A percentile compares a stretch with the other conserved stretches of the same genome.
These are phyloP conservation scores for Suzukiozyma palmioleophila DNA, from an alignment of 1,139 yeast genomes.

Conservation along the genomic window DNA sequence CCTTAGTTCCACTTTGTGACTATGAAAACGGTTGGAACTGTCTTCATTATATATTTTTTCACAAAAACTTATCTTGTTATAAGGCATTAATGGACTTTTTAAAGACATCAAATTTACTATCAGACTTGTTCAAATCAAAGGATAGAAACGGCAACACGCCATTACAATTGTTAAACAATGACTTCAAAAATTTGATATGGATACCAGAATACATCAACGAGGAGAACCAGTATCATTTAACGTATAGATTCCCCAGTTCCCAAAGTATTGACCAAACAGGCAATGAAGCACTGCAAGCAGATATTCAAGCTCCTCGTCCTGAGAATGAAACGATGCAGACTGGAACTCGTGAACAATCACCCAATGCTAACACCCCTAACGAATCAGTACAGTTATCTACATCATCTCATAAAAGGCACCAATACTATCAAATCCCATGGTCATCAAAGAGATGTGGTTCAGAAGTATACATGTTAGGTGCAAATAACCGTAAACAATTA, in stretches of 20 bases:
- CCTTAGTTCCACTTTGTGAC: slow-evolving; percentile 46
- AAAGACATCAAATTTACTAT: slow-evolving; percentile 19
- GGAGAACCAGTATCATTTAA: slow-evolving; percentile 18
- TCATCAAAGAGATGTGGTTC: slow-evolving; percentile 48
- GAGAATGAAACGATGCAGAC: not conserved
- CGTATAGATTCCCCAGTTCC: slow-evolving; percentile 15
- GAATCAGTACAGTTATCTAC: not conserved
- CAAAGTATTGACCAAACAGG: no score
- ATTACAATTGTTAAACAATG: slow-evolving; percentile 49
- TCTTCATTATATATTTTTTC: slow-evolving; percentile 62
- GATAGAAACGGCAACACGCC: slow-evolving; percentile 71
- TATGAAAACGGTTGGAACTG: slow-evolving; percentile 83
- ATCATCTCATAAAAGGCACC: not conserved
- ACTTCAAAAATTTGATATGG: slow-evolving; percentile 37
- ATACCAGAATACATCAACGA: slow-evolving; percentile 43
- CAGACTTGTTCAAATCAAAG: slow-evolving; percentile 47
- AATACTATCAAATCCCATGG: slow-evolving; percentile 18
- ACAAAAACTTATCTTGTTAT: slow-evolving; percentile 57
- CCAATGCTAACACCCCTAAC: not conserved
- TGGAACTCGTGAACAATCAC: not conserved
- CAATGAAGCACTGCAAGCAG: no score
- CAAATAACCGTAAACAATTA: slow-evolving; percentile 59
- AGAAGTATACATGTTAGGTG: slow-evolving; percentile 60
- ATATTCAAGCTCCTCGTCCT: not conserved
- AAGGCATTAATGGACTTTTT: slow-evolving; percentile 41